Conservation (phyloP, 176 grass and related monocot genomes). For the Paspalum vaginatum region DNA sequence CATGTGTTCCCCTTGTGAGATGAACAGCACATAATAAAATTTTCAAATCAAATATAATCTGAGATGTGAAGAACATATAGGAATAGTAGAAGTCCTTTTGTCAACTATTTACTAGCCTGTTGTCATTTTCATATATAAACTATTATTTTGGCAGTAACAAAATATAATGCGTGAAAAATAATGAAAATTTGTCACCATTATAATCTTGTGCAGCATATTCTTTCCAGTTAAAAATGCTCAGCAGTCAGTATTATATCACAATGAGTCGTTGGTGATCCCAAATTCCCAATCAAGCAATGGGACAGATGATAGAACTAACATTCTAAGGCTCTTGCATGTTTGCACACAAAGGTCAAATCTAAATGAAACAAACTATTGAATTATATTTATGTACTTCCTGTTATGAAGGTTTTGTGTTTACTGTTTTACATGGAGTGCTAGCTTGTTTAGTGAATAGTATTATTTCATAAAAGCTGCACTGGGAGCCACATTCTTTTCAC, state of each 20-base stretch:
- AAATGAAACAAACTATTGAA: not conserved
- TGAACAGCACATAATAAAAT: constrained; percentile 8
- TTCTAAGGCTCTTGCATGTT: not conserved
- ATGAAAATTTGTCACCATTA: not conserved
- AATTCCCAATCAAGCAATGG: not conserved
- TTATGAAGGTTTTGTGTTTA: not conserved
- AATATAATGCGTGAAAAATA: not conserved
- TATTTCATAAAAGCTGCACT: not conserved
- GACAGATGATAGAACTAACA: not conserved
- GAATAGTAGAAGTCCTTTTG: not conserved
- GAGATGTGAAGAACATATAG: not conserved
- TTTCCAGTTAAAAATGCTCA: constrained; percentile 10
- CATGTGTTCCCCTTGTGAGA: constrained; percentile 36
- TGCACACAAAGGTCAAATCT: not conserved
- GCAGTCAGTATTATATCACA: not conserved
- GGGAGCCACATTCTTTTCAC: not conserved
- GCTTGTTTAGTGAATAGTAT: not conserved
- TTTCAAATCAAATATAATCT: constrained; percentile 22
- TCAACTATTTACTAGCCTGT: not conserved
- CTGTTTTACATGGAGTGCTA: not conserved
- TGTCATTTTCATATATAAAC: not conserved
- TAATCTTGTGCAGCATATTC: not conserved
- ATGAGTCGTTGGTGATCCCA: not conserved
- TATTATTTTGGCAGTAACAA: not conserved
- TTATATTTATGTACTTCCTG: not conserved